Evolutionary conservation across 345 rosid species (phyloP).

Genomic region (Balakata baccata): DNA sequence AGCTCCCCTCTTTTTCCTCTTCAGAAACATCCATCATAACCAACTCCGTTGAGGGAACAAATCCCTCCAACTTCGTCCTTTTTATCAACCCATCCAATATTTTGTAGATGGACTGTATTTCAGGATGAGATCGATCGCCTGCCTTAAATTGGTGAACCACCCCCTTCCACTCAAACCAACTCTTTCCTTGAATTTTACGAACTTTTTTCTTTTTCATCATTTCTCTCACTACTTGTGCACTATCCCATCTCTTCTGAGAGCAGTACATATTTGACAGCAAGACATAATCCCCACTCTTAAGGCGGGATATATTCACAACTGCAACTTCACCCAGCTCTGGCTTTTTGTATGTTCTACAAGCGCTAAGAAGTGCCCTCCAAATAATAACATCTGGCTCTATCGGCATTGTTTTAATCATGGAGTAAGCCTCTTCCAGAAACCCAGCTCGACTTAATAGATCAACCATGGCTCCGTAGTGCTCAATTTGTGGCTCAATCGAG

Average conservation of each 20-base stretch:
- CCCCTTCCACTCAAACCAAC: conserved; percentile 76
- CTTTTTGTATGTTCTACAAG: conserved; percentile 52
- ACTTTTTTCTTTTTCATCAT: conserved; percentile 58
- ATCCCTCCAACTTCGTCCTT: conserved; percentile 54
- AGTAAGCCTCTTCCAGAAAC: conserved; percentile 60
- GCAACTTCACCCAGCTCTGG: conserved; percentile 61
- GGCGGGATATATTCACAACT: conserved; percentile 48
- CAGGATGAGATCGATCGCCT: conserved; percentile 70
- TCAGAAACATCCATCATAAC: conserved; percentile 83
- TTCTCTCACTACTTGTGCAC: conserved; percentile 57
- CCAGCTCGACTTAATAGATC: conserved; percentile 77
- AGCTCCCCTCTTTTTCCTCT: conserved; percentile 77
- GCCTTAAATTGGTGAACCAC: conserved; percentile 62
- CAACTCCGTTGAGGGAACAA: conserved; percentile 55
- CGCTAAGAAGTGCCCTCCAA: conserved; percentile 87
- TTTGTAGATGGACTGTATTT: conserved; percentile 50
- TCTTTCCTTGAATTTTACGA: conserved; percentile 61
- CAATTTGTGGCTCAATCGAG: conserved; percentile 50
- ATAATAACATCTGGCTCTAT: conserved; percentile 68
- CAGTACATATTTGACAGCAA: conserved; percentile 75
- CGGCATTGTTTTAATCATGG: conserved; percentile 55
- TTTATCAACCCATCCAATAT: conserved; percentile 47
- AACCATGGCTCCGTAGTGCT: conserved; percentile 82
- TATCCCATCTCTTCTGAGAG: conserved; percentile 63
- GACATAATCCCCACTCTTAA: conserved; percentile 67